Evolutionary conservation across 2,329 filamentous ascomycete species (phyloP), one percentile per base, ranked within the genome.

Genomic region (Harringtonia lauricola): DNA sequence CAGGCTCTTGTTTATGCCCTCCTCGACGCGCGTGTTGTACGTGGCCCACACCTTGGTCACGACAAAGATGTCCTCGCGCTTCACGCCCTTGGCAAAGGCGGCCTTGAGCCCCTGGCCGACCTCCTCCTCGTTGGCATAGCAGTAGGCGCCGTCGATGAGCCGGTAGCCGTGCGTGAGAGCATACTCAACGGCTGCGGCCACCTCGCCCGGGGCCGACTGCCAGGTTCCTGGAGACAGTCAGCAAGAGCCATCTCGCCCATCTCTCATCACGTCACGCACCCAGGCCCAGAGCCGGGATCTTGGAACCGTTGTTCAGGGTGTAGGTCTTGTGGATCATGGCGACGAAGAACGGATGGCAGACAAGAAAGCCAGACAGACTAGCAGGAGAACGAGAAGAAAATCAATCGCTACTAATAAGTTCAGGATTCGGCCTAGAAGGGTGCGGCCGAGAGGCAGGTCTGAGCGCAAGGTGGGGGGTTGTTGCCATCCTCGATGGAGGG

Each of bases 1-100:
- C 59, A 92, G 67, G 55, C 80, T 84, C 70, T 81, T 79, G 51
- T 86, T 76, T 30, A 92, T 70, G 30, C 74, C 79, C 54, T 82
- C 66, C 62, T 83, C 79, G 7, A 79, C 79, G 8, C 80, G 71
- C 26, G 75, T 76, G 61, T 83, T 81, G 66, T 84, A 89, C 41
- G 83, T 86, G 56, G 79, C 82, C 84, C 86, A 94, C 31, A 89
- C 74, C 72, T 94, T 94, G 55, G 81, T 86, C 43, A 86, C 84
- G 47, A 94, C 76, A 64, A 92, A 94, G 49, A 94, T 65, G 46
- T 94, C 84, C 59, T 83, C 76, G 48, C 86, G 76, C 71, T 81
- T 83, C 54, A 84, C 67, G 21, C 85, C 85, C 6, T 76, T 66
- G 22, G 67, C 70, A 55, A 90, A 78, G 26, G 83, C 86, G 44